These are phyloP conservation scores for Solanum medicagineum DNA, from an alignment of 257 asterid species.

Conservation along the genomic window DNA sequence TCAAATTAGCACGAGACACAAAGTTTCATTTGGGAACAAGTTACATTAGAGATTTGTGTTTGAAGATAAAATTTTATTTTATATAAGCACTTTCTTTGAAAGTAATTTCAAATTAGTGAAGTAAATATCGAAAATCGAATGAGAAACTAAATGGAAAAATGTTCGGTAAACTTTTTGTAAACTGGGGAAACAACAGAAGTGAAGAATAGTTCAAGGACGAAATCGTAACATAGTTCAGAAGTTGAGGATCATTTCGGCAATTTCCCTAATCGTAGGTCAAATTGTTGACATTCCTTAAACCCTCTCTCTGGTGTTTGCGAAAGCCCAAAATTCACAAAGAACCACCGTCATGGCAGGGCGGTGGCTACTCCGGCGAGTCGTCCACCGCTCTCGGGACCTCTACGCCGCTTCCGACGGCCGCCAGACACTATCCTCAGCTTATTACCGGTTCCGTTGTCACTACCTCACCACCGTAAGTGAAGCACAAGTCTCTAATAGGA, in stretches of 20 bases:
- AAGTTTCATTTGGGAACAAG: neutral
- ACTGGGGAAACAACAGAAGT: neutral
- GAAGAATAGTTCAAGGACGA: neutral
- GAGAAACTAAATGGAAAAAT: too few species aligned
- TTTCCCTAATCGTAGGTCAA: neutral
- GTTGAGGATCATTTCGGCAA: neutral
- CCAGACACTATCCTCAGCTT: neutral
- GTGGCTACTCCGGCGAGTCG: conserved; percentile 28
- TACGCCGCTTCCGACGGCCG: neutral
- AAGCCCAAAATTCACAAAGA: conserved; percentile 12
- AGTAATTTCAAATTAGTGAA: too few species aligned
- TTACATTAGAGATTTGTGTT: neutral
- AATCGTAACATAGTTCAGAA: neutral
- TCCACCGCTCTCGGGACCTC: conserved; percentile 23
- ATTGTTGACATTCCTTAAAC: neutral
- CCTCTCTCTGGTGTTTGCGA: neutral
- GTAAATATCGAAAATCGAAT: too few species aligned
- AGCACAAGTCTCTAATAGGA: conserved; percentile 5
- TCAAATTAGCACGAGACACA: neutral
- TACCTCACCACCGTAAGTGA: conserved; percentile 18
- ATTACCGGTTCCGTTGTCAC: conserved; percentile 1
- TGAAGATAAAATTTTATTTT: too few species aligned
- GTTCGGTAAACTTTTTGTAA: neutral
- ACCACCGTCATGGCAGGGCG: conserved; percentile 26
- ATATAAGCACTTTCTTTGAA: too few species aligned